Conservation (phyloP, 352 stramenopile genomes). For the Achlya hypogyna region DNA sequence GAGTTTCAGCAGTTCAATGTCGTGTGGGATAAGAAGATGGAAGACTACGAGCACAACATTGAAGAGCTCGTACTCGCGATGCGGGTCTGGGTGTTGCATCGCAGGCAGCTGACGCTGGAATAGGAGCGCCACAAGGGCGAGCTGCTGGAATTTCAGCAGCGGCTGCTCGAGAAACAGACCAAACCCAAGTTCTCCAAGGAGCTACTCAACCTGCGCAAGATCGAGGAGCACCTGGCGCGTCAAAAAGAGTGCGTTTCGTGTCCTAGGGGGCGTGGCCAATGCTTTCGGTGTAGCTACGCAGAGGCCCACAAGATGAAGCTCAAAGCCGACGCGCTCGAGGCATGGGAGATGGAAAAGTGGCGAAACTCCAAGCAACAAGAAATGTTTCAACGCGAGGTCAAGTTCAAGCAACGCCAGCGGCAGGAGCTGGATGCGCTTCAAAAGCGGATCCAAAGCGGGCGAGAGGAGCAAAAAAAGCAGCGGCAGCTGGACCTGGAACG, state of each 20-base stretch:
- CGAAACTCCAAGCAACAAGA: slow-evolving; percentile 91
- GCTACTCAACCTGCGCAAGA: slow-evolving; percentile 88
- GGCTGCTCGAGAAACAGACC: slow-evolving; percentile 85
- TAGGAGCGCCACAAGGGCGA: slow-evolving; percentile 78
- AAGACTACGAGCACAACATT: slow-evolving; percentile 91
- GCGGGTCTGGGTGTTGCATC: slow-evolving; percentile 34
- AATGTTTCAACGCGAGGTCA: slow-evolving; percentile 90
- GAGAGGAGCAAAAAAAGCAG: slow-evolving; percentile 94
- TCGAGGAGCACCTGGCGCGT: slow-evolving; percentile 88
- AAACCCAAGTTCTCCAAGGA: slow-evolving; percentile 93
- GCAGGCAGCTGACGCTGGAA: not conserved
- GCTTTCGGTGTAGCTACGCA: slow-evolving; percentile 50
- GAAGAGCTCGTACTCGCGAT: slow-evolving; percentile 86
- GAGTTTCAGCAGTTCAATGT: slow-evolving; percentile 97
- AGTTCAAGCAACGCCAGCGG: slow-evolving; percentile 91
- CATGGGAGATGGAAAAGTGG: slow-evolving; percentile 93
- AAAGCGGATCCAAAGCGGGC: slow-evolving; percentile 90
- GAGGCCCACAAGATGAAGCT: slow-evolving; percentile 96
- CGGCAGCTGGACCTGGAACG: slow-evolving; percentile 89
- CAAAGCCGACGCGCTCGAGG: slow-evolving; percentile 90
- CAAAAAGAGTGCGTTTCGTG: slow-evolving; percentile 59
- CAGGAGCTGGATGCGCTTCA: slow-evolving; percentile 89
- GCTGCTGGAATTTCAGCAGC: slow-evolving; percentile 89
- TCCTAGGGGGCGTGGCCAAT: not conserved
- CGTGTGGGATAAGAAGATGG: slow-evolving; percentile 94